Percentiles rank a stretch among this genome's conserved stretches.
These are phyloP conservation scores for Hymenoscyphus fructigenus DNA, from an alignment of 2,329 filamentous ascomycete genomes.

Conservation along the genomic window DNA sequence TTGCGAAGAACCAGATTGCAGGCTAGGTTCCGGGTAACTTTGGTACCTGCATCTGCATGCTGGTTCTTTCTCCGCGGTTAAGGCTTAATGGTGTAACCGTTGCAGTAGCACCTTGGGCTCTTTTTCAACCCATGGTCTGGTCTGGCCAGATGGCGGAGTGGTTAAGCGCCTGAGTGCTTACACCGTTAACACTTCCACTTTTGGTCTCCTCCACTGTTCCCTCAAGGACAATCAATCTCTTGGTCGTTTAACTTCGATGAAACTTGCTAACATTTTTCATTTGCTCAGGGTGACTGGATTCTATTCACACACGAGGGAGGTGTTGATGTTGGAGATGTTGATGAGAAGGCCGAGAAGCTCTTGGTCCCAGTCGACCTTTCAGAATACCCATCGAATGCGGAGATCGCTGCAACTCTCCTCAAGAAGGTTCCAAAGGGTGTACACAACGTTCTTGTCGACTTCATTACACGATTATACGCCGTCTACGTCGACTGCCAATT, in stretches of 20 bases:
- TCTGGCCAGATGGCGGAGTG: background rate
- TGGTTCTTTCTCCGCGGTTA: slow-evolving; percentile 20
- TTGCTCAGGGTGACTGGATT: slow-evolving; percentile 89
- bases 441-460: slow-evolving; percentile 98
- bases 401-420: slow-evolving; percentile 81
- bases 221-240: background rate
- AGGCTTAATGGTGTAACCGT: slow-evolving; percentile 8
- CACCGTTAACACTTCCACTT: no score
- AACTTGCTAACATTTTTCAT: slow-evolving; percentile 28
- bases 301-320: slow-evolving; percentile 99
- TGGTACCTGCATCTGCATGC: slow-evolving; percentile 27
- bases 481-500: slow-evolving; percentile 99
- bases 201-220: background rate
- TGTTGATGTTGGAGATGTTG: slow-evolving; percentile 99
- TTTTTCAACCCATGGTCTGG: background rate
- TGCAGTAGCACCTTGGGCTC: background rate
- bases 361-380: slow-evolving; percentile 93
- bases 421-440: slow-evolving; percentile 93
- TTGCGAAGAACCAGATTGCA: slow-evolving; percentile 23
- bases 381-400: slow-evolving; percentile 92
- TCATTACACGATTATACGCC: slow-evolving; percentile 96
- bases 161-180: no score
- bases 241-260: background rate
- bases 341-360: slow-evolving; percentile 98
- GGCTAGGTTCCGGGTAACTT: slow-evolving; percentile 19